These are phyloP conservation scores for Dispira parvispora DNA, from an alignment of 192 early-diverging fungal species.

Conservation along the genomic window DNA sequence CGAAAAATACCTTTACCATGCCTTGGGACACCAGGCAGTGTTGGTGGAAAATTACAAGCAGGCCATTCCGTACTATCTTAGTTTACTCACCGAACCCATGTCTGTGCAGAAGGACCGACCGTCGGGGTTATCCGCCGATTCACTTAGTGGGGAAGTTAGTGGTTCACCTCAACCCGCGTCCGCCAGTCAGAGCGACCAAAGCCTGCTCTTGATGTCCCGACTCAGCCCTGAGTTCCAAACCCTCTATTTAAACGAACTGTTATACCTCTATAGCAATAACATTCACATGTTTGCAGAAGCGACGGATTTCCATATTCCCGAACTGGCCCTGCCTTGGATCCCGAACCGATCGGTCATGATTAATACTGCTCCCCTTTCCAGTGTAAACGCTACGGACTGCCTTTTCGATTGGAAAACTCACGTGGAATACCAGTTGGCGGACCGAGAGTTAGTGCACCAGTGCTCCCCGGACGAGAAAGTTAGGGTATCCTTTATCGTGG, in stretches of 20 bases:
- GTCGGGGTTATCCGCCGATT: background rate
- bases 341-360: slow-evolving; percentile 19
- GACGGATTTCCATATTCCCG: slow-evolving; percentile 13
- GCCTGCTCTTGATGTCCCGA: slow-evolving; percentile 45
- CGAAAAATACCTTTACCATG: slow-evolving; percentile 83
- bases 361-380: background rate
- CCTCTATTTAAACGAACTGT: slow-evolving; percentile 25
- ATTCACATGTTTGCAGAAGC: background rate
- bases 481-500: slow-evolving; percentile 22
- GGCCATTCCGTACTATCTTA: slow-evolving; percentile 64
- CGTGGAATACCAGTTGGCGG: background rate
- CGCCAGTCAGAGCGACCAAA: slow-evolving; percentile 47
- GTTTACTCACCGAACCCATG: slow-evolving; percentile 35
- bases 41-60: slow-evolving; percentile 53
- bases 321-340: slow-evolving; percentile 43
- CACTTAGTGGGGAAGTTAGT: background rate
- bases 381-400: background rate
- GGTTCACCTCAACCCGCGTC: background rate
- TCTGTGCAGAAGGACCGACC: background rate
- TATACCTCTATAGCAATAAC: slow-evolving; percentile 24
- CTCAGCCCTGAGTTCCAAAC: slow-evolving; percentile 24
- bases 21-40: slow-evolving; percentile 64
- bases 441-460: background rate
- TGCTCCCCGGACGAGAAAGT: slow-evolving; percentile 26
- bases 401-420: background rate